Conservation (phyloP, 1,284 basidiomycete genomes). For the Tylopilus orsonianus region DNA sequence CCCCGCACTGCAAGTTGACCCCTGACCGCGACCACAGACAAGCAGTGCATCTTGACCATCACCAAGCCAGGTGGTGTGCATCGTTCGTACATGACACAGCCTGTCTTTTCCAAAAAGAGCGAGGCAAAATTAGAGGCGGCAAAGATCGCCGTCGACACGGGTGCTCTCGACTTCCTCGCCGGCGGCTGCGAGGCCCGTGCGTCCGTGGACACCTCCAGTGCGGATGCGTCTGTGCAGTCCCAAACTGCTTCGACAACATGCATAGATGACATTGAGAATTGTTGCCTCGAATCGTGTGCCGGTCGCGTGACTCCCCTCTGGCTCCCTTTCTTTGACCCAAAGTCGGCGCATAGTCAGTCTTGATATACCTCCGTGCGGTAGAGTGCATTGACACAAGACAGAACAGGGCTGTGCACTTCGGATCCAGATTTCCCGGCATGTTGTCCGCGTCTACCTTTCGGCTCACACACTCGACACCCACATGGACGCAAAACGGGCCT, state of each 20-base stretch:
- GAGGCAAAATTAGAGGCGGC: slow-evolving; percentile 56
- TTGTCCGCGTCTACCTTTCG: slow-evolving; percentile 50
- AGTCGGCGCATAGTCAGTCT: slow-evolving; percentile 44
- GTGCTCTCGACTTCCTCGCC: slow-evolving; percentile 56
- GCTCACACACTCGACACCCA: slow-evolving; percentile 40
- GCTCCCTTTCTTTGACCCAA: slow-evolving; percentile 48
- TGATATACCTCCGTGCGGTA: neutral
- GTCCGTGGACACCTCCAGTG: slow-evolving; percentile 26
- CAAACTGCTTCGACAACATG: slow-evolving; percentile 9
- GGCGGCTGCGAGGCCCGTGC: slow-evolving; percentile 36
- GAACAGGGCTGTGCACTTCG: slow-evolving; percentile 57
- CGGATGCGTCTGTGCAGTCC: neutral
- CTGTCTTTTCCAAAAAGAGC: slow-evolving; percentile 40
- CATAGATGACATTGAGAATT: slow-evolving; percentile 46
- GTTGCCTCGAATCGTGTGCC: slow-evolving; percentile 53
- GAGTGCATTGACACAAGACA: slow-evolving; percentile 22
- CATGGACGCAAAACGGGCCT: slow-evolving; percentile 49
- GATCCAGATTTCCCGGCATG: slow-evolving; percentile 49
- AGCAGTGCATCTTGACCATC: slow-evolving; percentile 59
- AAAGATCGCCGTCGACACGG: slow-evolving; percentile 53
- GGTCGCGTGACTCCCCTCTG: slow-evolving; percentile 49
- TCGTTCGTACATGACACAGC: slow-evolving; percentile 51
- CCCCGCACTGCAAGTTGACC: neutral
- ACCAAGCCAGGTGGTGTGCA: slow-evolving; percentile 49
- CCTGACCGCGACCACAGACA: slow-evolving; percentile 37